Evolutionary conservation across 352 stramenopile species (phyloP), one percentile per base, ranked within the genome.

Genomic region (Phytophthora sp.): DNA sequence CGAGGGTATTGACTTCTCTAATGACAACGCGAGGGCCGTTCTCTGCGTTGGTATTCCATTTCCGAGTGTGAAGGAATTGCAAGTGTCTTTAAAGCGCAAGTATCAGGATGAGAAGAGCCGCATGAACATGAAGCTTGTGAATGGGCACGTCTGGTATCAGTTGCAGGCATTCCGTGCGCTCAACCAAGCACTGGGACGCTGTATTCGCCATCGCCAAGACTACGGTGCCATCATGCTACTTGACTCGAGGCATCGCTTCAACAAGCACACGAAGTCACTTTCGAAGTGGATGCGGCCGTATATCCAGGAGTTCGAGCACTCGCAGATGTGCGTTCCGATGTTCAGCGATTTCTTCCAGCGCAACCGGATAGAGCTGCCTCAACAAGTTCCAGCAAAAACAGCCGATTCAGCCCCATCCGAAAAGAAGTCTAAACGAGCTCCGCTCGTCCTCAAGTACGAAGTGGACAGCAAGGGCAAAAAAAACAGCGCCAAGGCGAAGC

Each of bases 31-130:
- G 8, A 84, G 97, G 27, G 89, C 89, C 15, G 98, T 99, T 11
- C 79, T 99, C 15, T 97, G 99, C n/a, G 98, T 98, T 18, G 98
- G 98, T 2, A 95, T 99, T 35, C 98, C 98, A n/a, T 99, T 98
- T 77, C 92, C 97, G 10, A 97, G 92, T 15, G 85, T 97, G 7
- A 95, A 97, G 66, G 97, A 99, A 79, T 84, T 93, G 9, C 87
- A 95, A 56, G 79, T 95, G 2, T 77, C 62, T 20, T 62, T 95
- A 23, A 95, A 95, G 64, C 84, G 86, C 34, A 63, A 87, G 48
- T 95, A 95, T 30, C 87, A 95, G 65, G 85, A 94, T 41, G 69
- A 91, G 48, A 91, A 90, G 50, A 85, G 81, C 34, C 62, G 62
- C 4, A 54, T 83, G 17, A 80, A 94, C 45, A 72, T 77, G 35